Evolutionary conservation across 306 rosid genomes (phyloP).

Genomic region (Castanea sativa): DNA sequence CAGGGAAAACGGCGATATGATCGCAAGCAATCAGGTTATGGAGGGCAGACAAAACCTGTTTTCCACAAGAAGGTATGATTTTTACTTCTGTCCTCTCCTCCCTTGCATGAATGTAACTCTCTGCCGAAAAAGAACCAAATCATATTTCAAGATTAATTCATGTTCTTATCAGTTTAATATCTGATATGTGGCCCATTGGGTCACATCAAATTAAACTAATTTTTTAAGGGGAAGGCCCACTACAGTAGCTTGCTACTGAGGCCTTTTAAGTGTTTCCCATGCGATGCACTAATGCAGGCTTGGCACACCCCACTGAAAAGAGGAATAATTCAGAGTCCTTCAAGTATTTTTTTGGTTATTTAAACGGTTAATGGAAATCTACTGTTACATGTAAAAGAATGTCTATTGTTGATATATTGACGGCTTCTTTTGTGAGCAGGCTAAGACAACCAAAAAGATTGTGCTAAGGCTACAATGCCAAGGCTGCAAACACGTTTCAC

Average conservation of each 20-base stretch:
- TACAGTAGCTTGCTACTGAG: too few species aligned
- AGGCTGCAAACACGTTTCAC: background rate
- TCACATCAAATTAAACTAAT: too few species aligned
- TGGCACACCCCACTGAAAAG: too few species aligned
- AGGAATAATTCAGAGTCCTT: background rate
- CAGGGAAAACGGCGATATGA: background rate
- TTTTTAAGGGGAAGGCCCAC: too few species aligned
- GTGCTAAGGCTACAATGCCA: background rate
- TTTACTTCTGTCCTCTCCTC: background rate
- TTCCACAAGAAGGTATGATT: background rate
- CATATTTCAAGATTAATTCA: background rate
- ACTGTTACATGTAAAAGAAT: too few species aligned
- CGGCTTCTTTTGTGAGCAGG: background rate
- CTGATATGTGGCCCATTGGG: too few species aligned
- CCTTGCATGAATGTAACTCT: background rate
- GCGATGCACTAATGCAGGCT: too few species aligned
- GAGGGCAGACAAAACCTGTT: background rate
- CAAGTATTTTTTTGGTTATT: background rate
- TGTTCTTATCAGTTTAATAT: too few species aligned
- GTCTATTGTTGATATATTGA: background rate
- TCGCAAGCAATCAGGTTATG: conserved; percentile 7
- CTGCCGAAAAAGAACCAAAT: background rate
- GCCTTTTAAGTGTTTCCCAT: too few species aligned
- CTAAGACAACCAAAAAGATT: background rate
- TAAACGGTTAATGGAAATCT: background rate